Base-by-base conservation (phyloP, 2,329 filamentous ascomycete species). In the Bipolaris zeicola region DNA sequence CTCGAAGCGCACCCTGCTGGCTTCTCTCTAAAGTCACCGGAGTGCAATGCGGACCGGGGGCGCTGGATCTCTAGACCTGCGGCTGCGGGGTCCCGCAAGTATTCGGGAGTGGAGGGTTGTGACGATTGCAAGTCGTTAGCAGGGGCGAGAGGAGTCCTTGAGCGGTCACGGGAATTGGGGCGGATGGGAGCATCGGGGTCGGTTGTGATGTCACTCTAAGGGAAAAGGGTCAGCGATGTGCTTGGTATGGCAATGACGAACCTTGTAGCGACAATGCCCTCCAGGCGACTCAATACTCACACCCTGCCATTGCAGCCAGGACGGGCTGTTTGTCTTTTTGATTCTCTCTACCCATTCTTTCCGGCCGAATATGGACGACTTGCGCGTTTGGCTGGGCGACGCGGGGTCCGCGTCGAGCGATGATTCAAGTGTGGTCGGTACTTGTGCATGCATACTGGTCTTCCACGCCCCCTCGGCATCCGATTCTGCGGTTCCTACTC, bases 331-430 rank as follows among this genome's bases (percentile, higher is more conserved):
- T 31, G 87, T 87, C 74, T 85, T 86, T 79, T 97, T 97, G 64
- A 97, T 83, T 62, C 88, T 85, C 76, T 92, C 86, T 55, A 98
- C 97, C 66, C 96, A 80, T 75, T 93, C 89, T 55, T 87, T 86
- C 62, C 93, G 85, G 73, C 92, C 87, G 44, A 79, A 68, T 39
- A 62, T 58, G 14, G 62, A 53, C n/a, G 73, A 61, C 52, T 64
- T 70, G 42, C 58, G 59, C 24, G 53, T 60, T 36, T 67, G 66
- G 34, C 55, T 65, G 16, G 70, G 70, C 28, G 57, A 53, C 18
- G 62, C 58, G 34, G 60, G 33, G 28, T 65, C 57, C 45, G 55
- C 48, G 13, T 58, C 62, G 10, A 54, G 38, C 10, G 42, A 39
- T 18, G 56, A 45, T 38, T 28, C 45, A 10, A 55, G 45, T 1